These are phyloP conservation scores for Rhodotorula mucilaginosa DNA, from an alignment of 1,284 basidiomycete genomes.

Conservation along the genomic window DNA sequence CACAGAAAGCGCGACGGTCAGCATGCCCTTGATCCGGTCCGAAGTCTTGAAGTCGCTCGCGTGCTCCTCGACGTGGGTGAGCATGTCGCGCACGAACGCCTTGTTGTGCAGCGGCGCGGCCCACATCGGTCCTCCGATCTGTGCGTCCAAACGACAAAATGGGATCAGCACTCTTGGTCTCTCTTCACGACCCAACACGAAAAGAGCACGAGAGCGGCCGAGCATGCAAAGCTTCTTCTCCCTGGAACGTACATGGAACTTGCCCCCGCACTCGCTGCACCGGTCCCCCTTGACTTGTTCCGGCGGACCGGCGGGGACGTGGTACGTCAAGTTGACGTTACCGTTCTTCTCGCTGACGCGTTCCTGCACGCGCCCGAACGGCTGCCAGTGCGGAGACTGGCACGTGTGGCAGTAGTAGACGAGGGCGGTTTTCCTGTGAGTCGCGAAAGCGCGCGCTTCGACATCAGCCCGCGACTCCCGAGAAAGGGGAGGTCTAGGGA, in stretches of 20 bases:
- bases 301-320: constrained; percentile 69
- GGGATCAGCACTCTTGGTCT: too few species aligned
- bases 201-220: too few species aligned
- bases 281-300: constrained; percentile 55
- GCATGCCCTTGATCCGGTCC: constrained; percentile 89
- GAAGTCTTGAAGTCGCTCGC: constrained; percentile 69
- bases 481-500: too few species aligned
- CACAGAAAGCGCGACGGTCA: constrained; percentile 82
- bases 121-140: constrained; percentile 97
- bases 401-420: constrained; percentile 81
- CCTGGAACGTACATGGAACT: constrained; percentile 60
- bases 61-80: constrained; percentile 63
- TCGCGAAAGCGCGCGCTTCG: too few species aligned
- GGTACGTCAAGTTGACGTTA: constrained; percentile 63
- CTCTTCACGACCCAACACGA: too few species aligned
- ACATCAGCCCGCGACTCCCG: neutral
- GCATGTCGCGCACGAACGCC: constrained; percentile 68
- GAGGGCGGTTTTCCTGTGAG: constrained; percentile 69
- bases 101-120: constrained; percentile 78
- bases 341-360: constrained; percentile 52
- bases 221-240: too few species aligned
- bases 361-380: constrained; percentile 59
- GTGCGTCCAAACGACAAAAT: neutral
- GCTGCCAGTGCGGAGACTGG: constrained; percentile 73
- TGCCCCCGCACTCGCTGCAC: constrained; percentile 78